Evolutionary conservation across 163 green algal species (phyloP).

Genomic region (Volvox carteri): DNA sequence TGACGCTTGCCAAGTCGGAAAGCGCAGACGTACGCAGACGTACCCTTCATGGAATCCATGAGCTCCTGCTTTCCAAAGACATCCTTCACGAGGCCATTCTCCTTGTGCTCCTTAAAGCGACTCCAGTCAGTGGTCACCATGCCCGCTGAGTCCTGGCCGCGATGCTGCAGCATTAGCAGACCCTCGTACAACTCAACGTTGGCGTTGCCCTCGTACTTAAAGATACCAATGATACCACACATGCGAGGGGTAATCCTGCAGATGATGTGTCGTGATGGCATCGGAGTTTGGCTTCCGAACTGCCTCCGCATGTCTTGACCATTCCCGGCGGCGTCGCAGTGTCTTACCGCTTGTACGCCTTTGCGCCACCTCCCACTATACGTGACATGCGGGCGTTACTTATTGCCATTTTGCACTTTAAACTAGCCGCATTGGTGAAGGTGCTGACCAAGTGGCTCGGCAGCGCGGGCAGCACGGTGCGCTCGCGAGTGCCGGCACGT

Average conservation of each 20-base stretch:
- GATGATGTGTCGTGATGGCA: not conserved
- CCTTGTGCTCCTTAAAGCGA: slow-evolving; percentile 94
- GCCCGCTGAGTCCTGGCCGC: slow-evolving; percentile 95
- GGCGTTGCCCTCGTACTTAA: slow-evolving; percentile 77
- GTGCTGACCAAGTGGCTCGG: slow-evolving; percentile 52
- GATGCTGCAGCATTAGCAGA: slow-evolving; percentile 97
- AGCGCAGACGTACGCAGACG: too few species aligned
- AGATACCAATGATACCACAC: slow-evolving; percentile 97
- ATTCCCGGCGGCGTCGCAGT: not conserved
- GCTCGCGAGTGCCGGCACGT: slow-evolving; percentile 32
- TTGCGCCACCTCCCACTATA: slow-evolving; percentile 29
- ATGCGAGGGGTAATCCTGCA: slow-evolving; percentile 65
- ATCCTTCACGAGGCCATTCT: slow-evolving; percentile 97
- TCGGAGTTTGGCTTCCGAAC: not conserved
- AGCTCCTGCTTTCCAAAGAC: slow-evolving; percentile 86
- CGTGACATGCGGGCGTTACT: slow-evolving; percentile 48
- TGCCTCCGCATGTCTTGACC: not conserved
- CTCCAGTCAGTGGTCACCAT: slow-evolving; percentile 95
- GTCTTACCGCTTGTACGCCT: slow-evolving; percentile 55
- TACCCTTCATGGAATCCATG: slow-evolving; percentile 86
- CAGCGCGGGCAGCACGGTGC: slow-evolving; percentile 19
- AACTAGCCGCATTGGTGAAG: slow-evolving; percentile 50
- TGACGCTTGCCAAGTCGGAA: too few species aligned
- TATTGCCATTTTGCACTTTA: slow-evolving; percentile 58
- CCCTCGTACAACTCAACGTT: slow-evolving; percentile 96